A percentile compares a stretch with the other conserved stretches of the same genome.
phyloP scores from a whole-genome alignment of 306 rosid species.

The Hippophae tibetana region DNA sequence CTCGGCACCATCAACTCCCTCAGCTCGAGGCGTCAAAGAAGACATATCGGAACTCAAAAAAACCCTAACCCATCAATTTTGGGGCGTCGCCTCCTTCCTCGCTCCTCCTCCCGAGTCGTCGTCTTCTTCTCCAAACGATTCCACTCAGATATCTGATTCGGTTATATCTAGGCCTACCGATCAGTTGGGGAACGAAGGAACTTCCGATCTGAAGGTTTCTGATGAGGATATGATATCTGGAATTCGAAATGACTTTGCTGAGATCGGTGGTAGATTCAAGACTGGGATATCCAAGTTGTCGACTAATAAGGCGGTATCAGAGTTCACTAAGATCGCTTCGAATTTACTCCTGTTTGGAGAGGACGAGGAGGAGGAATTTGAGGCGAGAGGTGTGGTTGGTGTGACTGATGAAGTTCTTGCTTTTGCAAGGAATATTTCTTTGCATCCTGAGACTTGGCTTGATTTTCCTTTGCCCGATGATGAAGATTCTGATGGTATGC shows the following conservation, averaged over 20 bases:
- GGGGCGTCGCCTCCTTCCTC: constrained; percentile 90
- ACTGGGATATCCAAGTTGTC: constrained; percentile 78
- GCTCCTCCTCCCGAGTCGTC: constrained; percentile 67
- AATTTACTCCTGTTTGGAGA: constrained; percentile 73
- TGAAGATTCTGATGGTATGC: constrained; percentile 53
- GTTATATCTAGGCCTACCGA: constrained; percentile 13
- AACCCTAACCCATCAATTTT: constrained; percentile 59
- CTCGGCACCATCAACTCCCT: constrained; percentile 32
- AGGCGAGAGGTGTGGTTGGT: constrained; percentile 48
- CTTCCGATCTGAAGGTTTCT: constrained; percentile 12
- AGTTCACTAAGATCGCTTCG: constrained; percentile 87
- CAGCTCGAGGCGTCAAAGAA: constrained; percentile 70
- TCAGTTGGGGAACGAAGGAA: neutral
- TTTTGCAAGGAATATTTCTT: constrained; percentile 54
- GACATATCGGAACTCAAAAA: constrained; percentile 70
- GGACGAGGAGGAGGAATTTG: constrained; percentile 42
- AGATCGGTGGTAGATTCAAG: constrained; percentile 69
- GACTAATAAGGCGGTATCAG: constrained; percentile 50
- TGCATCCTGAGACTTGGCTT: constrained; percentile 88
- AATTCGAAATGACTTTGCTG: constrained; percentile 82
- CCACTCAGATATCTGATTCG: constrained; percentile 23
- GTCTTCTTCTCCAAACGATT: constrained; percentile 2
- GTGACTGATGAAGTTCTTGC: constrained; percentile 61
- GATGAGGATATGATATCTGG: constrained; percentile 78
- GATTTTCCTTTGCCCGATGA: constrained; percentile 72